Evolutionary conservation across 108 stramenopile genomes (phyloP), one percentile per base, ranked within the genome.

Genomic region (Nitzschia sp.): DNA sequence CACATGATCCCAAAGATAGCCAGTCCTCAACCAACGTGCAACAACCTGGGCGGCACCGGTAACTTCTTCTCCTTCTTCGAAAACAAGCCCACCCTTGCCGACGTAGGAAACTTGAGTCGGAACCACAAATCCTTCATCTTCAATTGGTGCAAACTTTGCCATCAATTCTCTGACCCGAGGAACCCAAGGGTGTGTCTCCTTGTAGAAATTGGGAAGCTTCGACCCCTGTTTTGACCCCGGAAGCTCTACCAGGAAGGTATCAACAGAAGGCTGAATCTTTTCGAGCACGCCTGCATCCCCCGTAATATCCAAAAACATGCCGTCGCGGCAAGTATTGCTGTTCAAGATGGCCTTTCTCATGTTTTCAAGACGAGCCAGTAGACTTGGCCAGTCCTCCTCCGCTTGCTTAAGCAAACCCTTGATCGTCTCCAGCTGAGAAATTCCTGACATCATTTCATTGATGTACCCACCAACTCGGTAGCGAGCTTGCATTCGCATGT

Each of bases 21-120:
- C 96, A 29, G 93, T 96, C 32, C 93, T 75, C 27, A 98, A 84
- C 72, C 85, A 97, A 46, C 87, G 76, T 0, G 81, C 51, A 47
- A 95, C 86, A 48, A 97, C 95, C 30, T 85, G 65, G 3, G 89
- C 75, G 8, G 93, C 73, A 21, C 97, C 97, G 46, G 80, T 76
- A 13, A 95, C 81, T 8, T 55, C 31, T 74, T 98, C 98, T 6
- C 95, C 96, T 23, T 84, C 80, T 8, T 92, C 81, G 73, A 79
- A 97, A 18, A 96, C 72, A 25, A 83, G 67, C 0, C 97, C 98
- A 31, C 94, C 94, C 75, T 95, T 96, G 26, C 90, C 95, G 38
- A 98, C 97, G 61, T 96, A 98, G 3, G 87, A 89, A 3, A 97
- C 98, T 75, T 97, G 96, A 1, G 98, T 97, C 0, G 96, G 96